Evolutionary conservation across 108 stramenopile genomes (phyloP), one percentile per base, ranked within the genome.

Genomic region (Mediolabrus comicus): DNA sequence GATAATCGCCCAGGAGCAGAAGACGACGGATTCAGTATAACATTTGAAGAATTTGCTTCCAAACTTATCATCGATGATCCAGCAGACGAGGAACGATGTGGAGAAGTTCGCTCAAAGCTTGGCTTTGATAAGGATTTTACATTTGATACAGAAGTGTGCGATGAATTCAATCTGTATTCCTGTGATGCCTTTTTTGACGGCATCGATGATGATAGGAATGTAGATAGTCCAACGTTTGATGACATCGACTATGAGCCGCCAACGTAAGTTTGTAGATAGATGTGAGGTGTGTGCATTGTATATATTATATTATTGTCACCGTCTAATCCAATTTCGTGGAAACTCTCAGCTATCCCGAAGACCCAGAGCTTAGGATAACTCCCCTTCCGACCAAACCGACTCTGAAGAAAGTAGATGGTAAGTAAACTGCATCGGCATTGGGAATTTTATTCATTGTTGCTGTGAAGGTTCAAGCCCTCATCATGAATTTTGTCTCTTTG

Each of bases 91-190:
- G 62, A 41, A 19, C 38, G 24, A 41, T 62, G 62, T 17, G 11
- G 38, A 8, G 28, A 62, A 1, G 62, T 46, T 12, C 36, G 62
- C 14, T n/a, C 11, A 17, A 38, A 27, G 38, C 22, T 62, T 3
- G 62, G 62, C 3, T 62, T 62, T 46, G 62, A 62, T 5, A 39
- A 43, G 2, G 38, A 62, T 3, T 22, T 39, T 41, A 34, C 62
- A 19, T 62, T 62, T 46, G 62, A 62, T 8, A 62, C 62, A 24
- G 62, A 62, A 41, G 62, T 62, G 11, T 16, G 38, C 16, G 36
- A 62, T 3, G 35, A 41, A 3, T 62, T 62, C 22, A 7, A 62
- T 39, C 39, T 11, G 14, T 12, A 12, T 11, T 41, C 12, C 39
- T 12, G 14, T 41, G 39, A 41, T 12, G 39, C 11, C 14, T 41